phyloP scores from a whole-genome alignment of 2,329 filamentous ascomycete genomes.

The Trichoderma semiorbis region DNA sequence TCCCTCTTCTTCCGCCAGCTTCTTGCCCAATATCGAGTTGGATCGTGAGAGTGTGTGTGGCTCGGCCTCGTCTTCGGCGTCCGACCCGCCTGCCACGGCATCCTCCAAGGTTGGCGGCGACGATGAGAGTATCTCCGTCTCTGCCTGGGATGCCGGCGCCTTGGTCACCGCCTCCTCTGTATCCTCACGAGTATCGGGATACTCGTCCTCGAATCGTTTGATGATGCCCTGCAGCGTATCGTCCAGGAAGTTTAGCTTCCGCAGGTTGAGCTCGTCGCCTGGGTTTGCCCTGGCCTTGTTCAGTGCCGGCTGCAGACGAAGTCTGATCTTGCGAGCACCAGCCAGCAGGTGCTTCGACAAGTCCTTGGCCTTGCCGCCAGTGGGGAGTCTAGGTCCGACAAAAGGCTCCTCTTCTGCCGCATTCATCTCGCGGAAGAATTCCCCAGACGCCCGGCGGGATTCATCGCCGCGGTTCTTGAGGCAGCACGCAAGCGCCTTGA shows the following conservation, averaged over 20 bases:
- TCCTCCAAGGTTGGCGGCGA: slow-evolving; percentile 34
- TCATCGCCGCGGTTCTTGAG: slow-evolving; percentile 72
- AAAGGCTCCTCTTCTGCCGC: slow-evolving; percentile 33
- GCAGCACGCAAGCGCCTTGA: slow-evolving; percentile 89
- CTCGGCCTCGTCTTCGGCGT: slow-evolving; percentile 48
- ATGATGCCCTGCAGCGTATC: slow-evolving; percentile 88
- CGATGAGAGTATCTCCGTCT: slow-evolving; percentile 24
- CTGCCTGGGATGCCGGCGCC: slow-evolving; percentile 14
- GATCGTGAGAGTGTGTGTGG: slow-evolving; percentile 45
- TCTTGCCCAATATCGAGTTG: slow-evolving; percentile 52
- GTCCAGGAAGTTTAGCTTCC: slow-evolving; percentile 84
- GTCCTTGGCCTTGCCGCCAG: slow-evolving; percentile 68
- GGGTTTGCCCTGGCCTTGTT: slow-evolving; percentile 66
- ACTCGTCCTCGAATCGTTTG: slow-evolving; percentile 92
- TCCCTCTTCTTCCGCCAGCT: slow-evolving; percentile 55
- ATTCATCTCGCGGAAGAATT: slow-evolving; percentile 50
- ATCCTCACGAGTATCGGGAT: slow-evolving; percentile 71
- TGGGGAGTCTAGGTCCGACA: slow-evolving; percentile 36
- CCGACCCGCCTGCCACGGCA: slow-evolving; percentile 38
- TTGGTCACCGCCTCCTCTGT: neutral
- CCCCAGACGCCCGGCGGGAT: slow-evolving; percentile 50
- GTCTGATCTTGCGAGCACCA: slow-evolving; percentile 84
- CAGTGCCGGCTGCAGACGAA: slow-evolving; percentile 78
- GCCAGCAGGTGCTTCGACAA: slow-evolving; percentile 89
- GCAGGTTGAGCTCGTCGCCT: slow-evolving; percentile 71